These are phyloP conservation scores for Otatea glauca DNA, from an alignment of 176 grass and related monocot species.

Conservation along the genomic window DNA sequence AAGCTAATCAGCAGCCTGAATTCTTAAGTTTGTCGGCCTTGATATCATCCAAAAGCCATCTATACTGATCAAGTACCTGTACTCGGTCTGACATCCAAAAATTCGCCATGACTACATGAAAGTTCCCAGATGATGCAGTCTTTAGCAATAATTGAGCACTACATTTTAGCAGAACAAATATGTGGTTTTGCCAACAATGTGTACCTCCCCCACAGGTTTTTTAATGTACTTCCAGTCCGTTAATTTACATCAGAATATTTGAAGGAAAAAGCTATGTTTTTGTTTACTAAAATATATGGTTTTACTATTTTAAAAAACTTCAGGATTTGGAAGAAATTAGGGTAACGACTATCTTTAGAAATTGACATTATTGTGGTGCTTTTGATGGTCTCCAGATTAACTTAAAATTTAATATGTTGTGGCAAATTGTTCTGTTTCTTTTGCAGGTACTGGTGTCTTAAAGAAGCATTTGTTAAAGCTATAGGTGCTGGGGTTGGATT, in stretches of 20 bases:
- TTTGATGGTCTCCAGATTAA: not conserved
- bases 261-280: not conserved
- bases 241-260: not conserved
- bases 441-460: conserved; percentile 86
- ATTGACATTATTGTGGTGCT: not conserved
- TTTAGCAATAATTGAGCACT: no score
- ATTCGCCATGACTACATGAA: not conserved
- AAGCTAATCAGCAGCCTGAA: no score
- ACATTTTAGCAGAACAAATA: not conserved
- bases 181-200: conserved; percentile 2
- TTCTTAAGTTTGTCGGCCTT: no score
- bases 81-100: not conserved
- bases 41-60: no score
- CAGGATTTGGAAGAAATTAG: not conserved
- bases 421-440: not conserved
- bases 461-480: conserved; percentile 92
- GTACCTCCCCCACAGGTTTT: not conserved
- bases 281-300: not conserved
- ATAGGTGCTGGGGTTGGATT: conserved; percentile 69
- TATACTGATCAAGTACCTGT: no score
- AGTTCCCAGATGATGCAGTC: no score
- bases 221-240: not conserved
- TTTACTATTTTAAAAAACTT: not conserved
- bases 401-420: not conserved
- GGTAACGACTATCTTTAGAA: not conserved